A percentile compares a stretch with the other conserved stretches of the same genome.
phyloP scores from a whole-genome alignment of 2,329 filamentous ascomycete species.

The Aspergillus fijiensis region DNA sequence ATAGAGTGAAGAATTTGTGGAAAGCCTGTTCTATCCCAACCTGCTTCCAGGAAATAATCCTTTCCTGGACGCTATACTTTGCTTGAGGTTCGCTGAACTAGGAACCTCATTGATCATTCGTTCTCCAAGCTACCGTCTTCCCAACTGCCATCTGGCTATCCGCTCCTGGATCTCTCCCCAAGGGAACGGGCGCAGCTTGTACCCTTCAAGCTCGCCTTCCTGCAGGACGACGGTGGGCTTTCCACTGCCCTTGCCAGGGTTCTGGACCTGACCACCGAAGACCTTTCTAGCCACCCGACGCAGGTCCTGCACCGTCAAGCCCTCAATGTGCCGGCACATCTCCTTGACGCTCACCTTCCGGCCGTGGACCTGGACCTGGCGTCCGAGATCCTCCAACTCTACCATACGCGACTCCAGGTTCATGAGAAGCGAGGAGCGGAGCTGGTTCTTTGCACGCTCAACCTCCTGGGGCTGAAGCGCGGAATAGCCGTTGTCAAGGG shows the following conservation, averaged over 20 bases:
- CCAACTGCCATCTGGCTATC: conserved; percentile 80
- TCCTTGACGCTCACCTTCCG: conserved; percentile 86
- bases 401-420: conserved; percentile 97
- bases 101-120: background rate
- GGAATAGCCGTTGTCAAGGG: conserved; percentile 70
- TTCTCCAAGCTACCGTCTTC: conserved; percentile 54
- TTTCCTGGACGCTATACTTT: background rate
- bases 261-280: conserved; percentile 73
- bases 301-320: conserved; percentile 75
- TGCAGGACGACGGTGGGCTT: conserved; percentile 93
- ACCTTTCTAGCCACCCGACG: conserved; percentile 76
- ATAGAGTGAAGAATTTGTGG: conserved; percentile 17
- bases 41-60: background rate
- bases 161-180: conserved; percentile 91
- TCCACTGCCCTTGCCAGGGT: conserved; percentile 74
- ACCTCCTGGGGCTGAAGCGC: conserved; percentile 76
- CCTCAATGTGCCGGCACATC: conserved; percentile 87
- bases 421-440: conserved; percentile 87
- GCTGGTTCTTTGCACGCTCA: conserved; percentile 92
- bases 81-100: background rate
- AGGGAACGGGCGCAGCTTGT: conserved; percentile 65
- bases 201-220: conserved; percentile 75
- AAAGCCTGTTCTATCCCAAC: background rate
- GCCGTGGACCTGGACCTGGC: conserved; percentile 96
- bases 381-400: conserved; percentile 89